Evolutionary conservation across 2,329 filamentous ascomycete genomes (phyloP).

Genomic region (Penicillium sp.): DNA sequence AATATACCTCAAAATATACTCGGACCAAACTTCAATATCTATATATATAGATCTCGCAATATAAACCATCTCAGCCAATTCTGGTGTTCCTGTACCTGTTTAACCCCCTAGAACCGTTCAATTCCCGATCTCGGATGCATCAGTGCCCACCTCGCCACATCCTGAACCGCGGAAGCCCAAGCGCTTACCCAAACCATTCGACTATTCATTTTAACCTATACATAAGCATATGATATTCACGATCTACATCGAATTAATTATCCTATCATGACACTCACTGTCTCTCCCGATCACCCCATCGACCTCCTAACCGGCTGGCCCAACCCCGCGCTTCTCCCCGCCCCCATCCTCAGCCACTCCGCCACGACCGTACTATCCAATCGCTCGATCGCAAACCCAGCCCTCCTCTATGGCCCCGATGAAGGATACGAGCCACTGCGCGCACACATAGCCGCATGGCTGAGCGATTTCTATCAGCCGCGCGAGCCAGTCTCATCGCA

Average conservation of each 20-base stretch:
- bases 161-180: not conserved
- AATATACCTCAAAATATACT: not conserved
- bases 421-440: conserved; percentile 70
- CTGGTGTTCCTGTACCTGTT: not conserved
- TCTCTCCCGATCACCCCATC: conserved; percentile 28
- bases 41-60: not conserved
- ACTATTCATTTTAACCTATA: not conserved
- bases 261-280: conserved; percentile 9
- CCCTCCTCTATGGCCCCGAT: conserved; percentile 78
- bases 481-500: conserved; percentile 48
- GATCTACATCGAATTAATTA: not conserved
- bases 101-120: not conserved
- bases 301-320: conserved; percentile 51
- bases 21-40: not conserved
- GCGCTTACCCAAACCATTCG: not conserved
- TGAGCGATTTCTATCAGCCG: conserved; percentile 61
- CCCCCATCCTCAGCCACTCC: conserved; percentile 60
- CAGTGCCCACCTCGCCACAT: conserved; percentile 2
- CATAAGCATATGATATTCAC: not conserved
- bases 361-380: conserved; percentile 62
- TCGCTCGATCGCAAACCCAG: conserved; percentile 58
- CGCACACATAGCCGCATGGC: conserved; percentile 67
- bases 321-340: conserved; percentile 63
- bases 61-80: not conserved
- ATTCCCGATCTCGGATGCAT: conserved; percentile 12